Conservation (phyloP, 2,329 filamentous ascomycete genomes). For the Neopestalotiopsis rosae region DNA sequence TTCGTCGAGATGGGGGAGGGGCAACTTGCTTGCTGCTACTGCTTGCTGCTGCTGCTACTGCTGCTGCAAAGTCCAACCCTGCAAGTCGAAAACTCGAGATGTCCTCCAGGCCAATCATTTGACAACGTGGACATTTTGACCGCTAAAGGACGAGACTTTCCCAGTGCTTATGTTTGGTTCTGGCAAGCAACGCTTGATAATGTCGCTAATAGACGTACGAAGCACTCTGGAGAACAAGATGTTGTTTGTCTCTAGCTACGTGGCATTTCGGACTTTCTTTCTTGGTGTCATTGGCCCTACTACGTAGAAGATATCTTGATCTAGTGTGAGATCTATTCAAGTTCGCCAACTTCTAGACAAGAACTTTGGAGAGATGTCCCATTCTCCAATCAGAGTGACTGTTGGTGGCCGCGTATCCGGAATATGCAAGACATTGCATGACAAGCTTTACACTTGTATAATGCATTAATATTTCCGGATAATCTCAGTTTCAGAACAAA, state of each 20-base stretch:
- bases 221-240: not conserved
- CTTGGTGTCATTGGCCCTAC: no score
- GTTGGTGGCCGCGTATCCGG: no score
- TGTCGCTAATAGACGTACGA: not conserved
- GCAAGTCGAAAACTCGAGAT: slow-evolving; percentile 5
- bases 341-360: no score
- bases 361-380: no score
- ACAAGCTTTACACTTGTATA: no score
- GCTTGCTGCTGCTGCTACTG: no score
- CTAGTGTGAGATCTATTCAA: no score
- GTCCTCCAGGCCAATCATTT: slow-evolving; percentile 13
- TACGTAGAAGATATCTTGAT: no score
- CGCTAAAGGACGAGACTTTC: not conserved
- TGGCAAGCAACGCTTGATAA: not conserved
- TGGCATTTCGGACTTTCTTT: not conserved
- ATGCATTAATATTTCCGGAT: no score
- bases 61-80: not conserved
- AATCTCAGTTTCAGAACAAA: no score
- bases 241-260: not conserved
- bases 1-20: not conserved
- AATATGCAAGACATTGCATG: no score
- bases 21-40: not conserved
- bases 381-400: no score
- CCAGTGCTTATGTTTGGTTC: not conserved
- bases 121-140: slow-evolving; percentile 11